A percentile compares a stretch with the other conserved stretches of the same genome.
Conservation (phyloP, 352 stramenopile genomes). For the Phytophthora meadii region DNA sequence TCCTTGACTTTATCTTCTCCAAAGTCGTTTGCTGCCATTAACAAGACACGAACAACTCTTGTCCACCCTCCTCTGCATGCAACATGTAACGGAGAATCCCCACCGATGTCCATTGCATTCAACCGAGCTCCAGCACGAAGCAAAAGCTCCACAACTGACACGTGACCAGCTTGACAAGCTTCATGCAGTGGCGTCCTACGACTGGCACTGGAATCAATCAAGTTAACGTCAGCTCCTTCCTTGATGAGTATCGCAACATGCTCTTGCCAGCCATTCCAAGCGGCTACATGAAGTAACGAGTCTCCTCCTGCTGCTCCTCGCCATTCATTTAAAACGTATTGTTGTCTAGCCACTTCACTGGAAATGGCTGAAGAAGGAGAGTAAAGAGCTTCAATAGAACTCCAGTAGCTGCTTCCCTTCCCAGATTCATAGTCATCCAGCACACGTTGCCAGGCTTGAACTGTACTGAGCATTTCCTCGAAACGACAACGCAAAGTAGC, state of each 20-base stretch:
- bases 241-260: conserved; percentile 38
- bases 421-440: conserved; percentile 26
- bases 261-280: conserved; percentile 48
- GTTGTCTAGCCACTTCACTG: conserved; percentile 15
- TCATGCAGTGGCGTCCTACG: conserved; percentile 62
- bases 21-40: conserved; percentile 38
- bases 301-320: conserved; percentile 43
- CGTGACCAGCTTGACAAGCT: conserved; percentile 57
- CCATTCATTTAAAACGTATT: conserved; percentile 31
- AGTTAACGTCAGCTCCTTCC: conserved; percentile 50
- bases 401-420: conserved; percentile 31
- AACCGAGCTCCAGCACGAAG: conserved; percentile 50
- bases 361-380: conserved; percentile 1
- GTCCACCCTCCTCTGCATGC: conserved; percentile 53
- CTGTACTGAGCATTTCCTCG: conserved; percentile 24
- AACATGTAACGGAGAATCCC: conserved; percentile 63
- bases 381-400: conserved; percentile 23
- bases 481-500: conserved; percentile 40
- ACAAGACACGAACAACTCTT: conserved; percentile 49
- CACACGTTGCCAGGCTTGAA: conserved; percentile 38
- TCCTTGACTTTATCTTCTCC: conserved; percentile 15
- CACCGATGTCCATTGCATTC: conserved; percentile 44
- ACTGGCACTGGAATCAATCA: conserved; percentile 53
- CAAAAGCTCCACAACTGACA: conserved; percentile 40
- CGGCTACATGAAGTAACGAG: conserved; percentile 61